Conservation (phyloP, 2,329 filamentous ascomycete species). For the Colletotrichum horii region DNA sequence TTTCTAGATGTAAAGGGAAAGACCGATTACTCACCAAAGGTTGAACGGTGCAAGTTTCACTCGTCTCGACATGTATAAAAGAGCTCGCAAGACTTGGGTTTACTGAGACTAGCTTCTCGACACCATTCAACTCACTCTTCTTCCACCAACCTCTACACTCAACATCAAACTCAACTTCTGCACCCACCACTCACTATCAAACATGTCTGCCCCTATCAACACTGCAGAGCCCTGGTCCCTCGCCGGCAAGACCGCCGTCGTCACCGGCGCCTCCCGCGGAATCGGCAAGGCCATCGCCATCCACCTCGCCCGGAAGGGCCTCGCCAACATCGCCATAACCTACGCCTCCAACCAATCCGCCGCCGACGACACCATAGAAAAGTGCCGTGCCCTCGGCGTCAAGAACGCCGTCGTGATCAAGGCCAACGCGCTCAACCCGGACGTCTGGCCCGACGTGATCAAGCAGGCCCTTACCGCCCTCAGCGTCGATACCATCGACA, state of each 20-base stretch:
- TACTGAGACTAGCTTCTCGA: not conserved
- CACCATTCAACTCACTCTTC: not conserved
- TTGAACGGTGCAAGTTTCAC: rapidly evolving
- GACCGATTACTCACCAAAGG: not conserved
- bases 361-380: not conserved
- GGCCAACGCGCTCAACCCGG: not conserved
- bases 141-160: not conserved
- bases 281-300: not conserved
- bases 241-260: not conserved
- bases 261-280: not conserved
- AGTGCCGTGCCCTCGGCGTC: not conserved
- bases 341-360: not conserved
- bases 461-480: not conserved
- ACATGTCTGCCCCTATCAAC: not conserved
- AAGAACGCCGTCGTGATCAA: not conserved
- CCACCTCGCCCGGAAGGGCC: not conserved
- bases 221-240: not conserved
- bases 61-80: not conserved
- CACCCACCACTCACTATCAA: not conserved
- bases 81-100: not conserved
- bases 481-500: not conserved
- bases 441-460: not conserved
- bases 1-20: not conserved
- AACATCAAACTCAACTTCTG: rapidly evolving
- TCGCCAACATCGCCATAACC: not conserved